Base-by-base conservation (phyloP, 192 early-diverging fungal species). In the Linnemannia elongata region DNA sequence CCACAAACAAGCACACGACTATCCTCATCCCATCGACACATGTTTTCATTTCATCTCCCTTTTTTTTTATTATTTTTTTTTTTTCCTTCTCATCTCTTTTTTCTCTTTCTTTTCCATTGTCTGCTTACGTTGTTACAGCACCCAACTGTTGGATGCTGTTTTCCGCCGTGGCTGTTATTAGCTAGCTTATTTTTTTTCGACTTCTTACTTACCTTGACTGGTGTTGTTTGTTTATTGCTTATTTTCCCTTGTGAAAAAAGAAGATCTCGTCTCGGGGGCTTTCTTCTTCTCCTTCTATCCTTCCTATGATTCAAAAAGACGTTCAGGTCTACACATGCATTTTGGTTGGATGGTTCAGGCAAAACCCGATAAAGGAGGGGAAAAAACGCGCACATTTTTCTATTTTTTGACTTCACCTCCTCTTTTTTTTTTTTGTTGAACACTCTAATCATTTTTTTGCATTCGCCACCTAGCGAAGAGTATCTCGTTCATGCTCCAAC, bases 221-320 rank as follows among this genome's bases (percentile, higher is more conserved):
- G 60, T 66, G 12, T 30, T 33, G 27, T 33, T 33, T 33, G 4
- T 66, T 33, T 33, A 15, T 24, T 15, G 10, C 44, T 12, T 45
- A 38, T 45, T 2, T 45, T 45, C 12, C 44, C 44, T 45, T 45
- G 0, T 44, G 13, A 45, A 45, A 45, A 57, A 63, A 57, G 12
- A 52, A n/a, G 33, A 57, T 74, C 45, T 74, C 76, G 27, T 39
- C 49, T 69, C 41, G 55, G 3, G 18, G 52, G 38, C 77, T 38
- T 27, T 9, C 22, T 77, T 41, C 36, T 38, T 4, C 35, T 13
- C 35, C 75, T 45, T 39, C 63, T 47, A 33, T 27, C n/a, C 9
- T 63, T n/a, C 18, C n/a, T 60, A 3, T 6, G n/a, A 52, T 20
- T 63, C 8, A 13, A 63, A 63, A 63, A 63, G 60, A 13, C 60